phyloP scores from a whole-genome alignment of 2,329 filamentous ascomycete species.

The Exophiala oligosperma region DNA sequence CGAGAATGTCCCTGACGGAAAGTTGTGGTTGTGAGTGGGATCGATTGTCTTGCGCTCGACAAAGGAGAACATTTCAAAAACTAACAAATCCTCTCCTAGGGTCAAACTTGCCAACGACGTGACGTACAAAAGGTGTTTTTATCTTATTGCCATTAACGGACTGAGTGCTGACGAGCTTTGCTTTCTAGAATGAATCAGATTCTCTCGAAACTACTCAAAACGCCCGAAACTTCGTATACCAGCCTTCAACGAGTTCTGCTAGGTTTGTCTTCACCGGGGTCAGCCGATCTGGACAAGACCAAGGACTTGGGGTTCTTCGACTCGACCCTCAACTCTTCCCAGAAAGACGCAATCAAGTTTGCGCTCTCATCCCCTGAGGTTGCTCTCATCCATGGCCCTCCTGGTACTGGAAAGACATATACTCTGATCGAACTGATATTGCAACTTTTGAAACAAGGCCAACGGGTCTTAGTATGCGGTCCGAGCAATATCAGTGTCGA shows the following conservation, averaged over 20 bases:
- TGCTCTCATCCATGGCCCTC: constrained; percentile 89
- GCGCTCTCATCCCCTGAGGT: constrained; percentile 79
- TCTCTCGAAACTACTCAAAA: constrained; percentile 60
- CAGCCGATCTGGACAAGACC: constrained; percentile 47
- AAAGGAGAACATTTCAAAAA: constrained; percentile 4
- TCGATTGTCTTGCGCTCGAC: not conserved
- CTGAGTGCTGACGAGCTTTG: not conserved
- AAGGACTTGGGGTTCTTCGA: constrained; percentile 56
- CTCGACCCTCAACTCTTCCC: constrained; percentile 59
- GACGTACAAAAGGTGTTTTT: constrained; percentile 59
- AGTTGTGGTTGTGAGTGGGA: constrained; percentile 62
- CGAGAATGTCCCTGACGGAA: constrained; percentile 54
- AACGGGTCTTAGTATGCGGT: constrained; percentile 86
- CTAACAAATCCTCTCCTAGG: constrained; percentile 44
- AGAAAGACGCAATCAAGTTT: constrained; percentile 70
- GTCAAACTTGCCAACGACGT: constrained; percentile 68
- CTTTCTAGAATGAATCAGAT: constrained; percentile 59
- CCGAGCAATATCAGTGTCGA: constrained; percentile 97
- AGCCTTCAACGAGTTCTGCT: constrained; percentile 62
- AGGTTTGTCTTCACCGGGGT: constrained; percentile 56
- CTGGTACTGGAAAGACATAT: constrained; percentile 95
- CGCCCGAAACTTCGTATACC: constrained; percentile 56
- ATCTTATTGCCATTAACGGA: constrained; percentile 16
- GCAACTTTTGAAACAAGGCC: constrained; percentile 74
- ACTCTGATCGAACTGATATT: constrained; percentile 93